Base-by-base conservation (phyloP, 805 yeast species). In the Kluyveromyces nonfermentans region DNA sequence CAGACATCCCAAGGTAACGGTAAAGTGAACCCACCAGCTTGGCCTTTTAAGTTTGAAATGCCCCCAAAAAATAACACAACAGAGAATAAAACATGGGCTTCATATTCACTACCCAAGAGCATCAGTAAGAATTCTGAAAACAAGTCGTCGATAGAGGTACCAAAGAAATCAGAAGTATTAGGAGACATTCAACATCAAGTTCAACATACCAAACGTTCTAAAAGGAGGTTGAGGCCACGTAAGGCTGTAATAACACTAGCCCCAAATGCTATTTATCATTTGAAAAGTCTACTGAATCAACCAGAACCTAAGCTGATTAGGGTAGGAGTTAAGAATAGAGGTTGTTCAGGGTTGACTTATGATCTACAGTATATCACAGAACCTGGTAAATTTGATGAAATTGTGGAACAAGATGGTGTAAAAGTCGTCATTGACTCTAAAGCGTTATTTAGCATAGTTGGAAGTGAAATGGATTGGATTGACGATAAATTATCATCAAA, bases 381-480 rank as follows among this genome's bases (percentile, higher is more conserved):
- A 59, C 90, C 97, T 7, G 96, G 89, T n/a, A 87, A 88, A 67
- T 93, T 90, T 57, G 98, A 93, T 64, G 98, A 93, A 66, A 71
- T 82, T 46, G 86, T 93, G 8, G 86, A 78, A 51, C 97, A 90
- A 67, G 96, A 89, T 56, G 97, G 95, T 31, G 94, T 93, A 34
- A 85, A 79, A 62, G 94, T 93, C 2, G 72, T 89, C 44, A 86
- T 93, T 37, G 98, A 93, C 62, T 90, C 97, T 21, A 93, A 93
- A 64, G 98, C 98, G 0, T 72, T 93, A 43, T 89, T 93, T 64
- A 82, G 94, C 53, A 89, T 93, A 37, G 95, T 93, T 46, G 98
- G 98, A 1, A 83, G 95, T 5, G 95, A 89, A 65, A 93, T 93
- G 98, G 98, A 93, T 65, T 93, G 96, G 96, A 72, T 86, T 40